Base-by-base conservation (phyloP, 83 land plant species). In the Diphasiastrum complanatum region DNA sequence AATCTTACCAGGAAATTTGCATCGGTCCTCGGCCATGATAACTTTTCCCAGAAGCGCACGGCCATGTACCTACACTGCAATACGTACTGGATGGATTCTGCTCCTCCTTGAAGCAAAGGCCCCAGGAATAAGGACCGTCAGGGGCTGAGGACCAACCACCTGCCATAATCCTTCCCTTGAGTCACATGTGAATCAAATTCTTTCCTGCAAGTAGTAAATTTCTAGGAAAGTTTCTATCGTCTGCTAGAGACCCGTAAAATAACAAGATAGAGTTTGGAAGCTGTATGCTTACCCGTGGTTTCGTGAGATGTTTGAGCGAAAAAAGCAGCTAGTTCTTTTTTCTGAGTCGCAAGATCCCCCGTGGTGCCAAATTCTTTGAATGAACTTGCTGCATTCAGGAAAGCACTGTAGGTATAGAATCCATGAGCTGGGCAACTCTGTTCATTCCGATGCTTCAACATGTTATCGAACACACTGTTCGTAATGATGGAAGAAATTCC, bases 11-110 rank as follows among this genome's bases (percentile, higher is more conserved):
- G 12, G 52, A 49, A 5, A 49, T 8, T 49, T 49, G 52, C 12
- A 49, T 49, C 8, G 52, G 52, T 14, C 52, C 52, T 49, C 52
- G 10, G 10, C 52, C 52, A 49, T 14, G 19, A 22, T 49, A 49
- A 8, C 22, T 49, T 19, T 49, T 49, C 18, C 22, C 22, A 49
- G 52, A 22, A 22, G 12, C 22, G 20, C 52, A 49, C 8, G 12
- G 12, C 10, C 20, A 49, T 49, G 10, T 49, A 8, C 19, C 14
- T 5, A 5, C 22, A 22, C 52, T 10, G 52, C 19, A 49, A 22
- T 22, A n/a, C n/a, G n/a, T n/a, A n/a, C n/a, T n/a, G n/a, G n/a
- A n/a, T n/a, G n/a, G n/a, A n/a, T n/a, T n/a, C n/a, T n/a, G n/a
- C n/a, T n/a, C n/a, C n/a, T n/a, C n/a, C n/a, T n/a, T n/a, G n/a